Base-by-base conservation (phyloP, 345 rosid genomes). In the Leavenworthia alabamica region DNA sequence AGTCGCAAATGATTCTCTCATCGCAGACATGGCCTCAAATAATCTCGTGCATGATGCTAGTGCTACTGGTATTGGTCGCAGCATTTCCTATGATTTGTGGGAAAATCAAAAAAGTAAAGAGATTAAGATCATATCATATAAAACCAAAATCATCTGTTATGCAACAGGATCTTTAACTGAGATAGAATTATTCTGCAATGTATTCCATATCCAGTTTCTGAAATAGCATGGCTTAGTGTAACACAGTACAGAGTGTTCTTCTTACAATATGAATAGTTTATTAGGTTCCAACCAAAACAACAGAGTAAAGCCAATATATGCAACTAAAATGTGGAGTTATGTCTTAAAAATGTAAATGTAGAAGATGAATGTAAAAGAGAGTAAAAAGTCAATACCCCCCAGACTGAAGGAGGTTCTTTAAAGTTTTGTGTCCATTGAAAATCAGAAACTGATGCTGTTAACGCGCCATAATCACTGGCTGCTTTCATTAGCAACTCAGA, bases 401-500 rank as follows among this genome's bases (percentile, higher is more conserved):
- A 88, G 60, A 90, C 89, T 40, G 96, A 72, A 70, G 96, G 99
- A 76, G 97, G 78, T 68, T 94, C 99, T 81, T 83, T 94, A 68
- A 94, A 94, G 82, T 86, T 94, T 67, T 86, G 96, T 77, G 87
- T 94, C 99, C 99, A 94, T 7, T 88, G 95, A 66, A 94, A 90
- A 77, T 94, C 99, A 15, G 89, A 62, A 40, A 80, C 92, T 8
- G 97, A 88, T 28, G 97, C 88, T 59, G 99, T 88, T 81, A 94
- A 77, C 46, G 90, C 83, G 42, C 96, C 96, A 69, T 94, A 94
- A 71, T 94, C 99, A 70, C 99, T 76, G 6, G 99, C 99, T 12
- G 99, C 99, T 67, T 87, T 90, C 96, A 84, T 90, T 66, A 94
- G 81, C 68, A 94, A 75, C 60, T 90, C 99, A 0, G 97, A 94